phyloP scores from a whole-genome alignment of 2,329 filamentous ascomycete species.

The Colletotrichum salicis region DNA sequence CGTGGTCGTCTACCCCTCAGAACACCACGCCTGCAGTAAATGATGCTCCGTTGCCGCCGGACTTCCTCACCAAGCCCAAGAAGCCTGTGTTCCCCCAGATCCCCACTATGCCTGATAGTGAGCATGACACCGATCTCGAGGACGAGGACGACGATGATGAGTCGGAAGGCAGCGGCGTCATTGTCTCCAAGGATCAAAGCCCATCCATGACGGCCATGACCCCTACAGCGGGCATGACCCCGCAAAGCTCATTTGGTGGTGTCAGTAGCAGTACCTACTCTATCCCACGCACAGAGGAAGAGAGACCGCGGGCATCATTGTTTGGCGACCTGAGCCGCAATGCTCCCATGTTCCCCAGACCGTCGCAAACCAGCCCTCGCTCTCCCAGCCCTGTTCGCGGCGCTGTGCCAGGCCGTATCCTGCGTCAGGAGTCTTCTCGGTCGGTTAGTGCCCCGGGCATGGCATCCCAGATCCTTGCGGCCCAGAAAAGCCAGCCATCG shows the following conservation, averaged over 20 bases:
- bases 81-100: slow-evolving; percentile 41
- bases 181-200: slow-evolving; percentile 72
- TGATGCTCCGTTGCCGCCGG: slow-evolving; percentile 54
- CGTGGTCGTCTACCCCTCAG: slow-evolving; percentile 29
- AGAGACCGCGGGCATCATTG: slow-evolving; percentile 53
- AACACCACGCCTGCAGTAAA: slow-evolving; percentile 39
- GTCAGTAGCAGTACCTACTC: slow-evolving; percentile 58
- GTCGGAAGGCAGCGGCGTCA: slow-evolving; percentile 70
- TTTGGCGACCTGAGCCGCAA: slow-evolving; percentile 66
- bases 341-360: slow-evolving; percentile 65
- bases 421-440: slow-evolving; percentile 61
- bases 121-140: slow-evolving; percentile 43
- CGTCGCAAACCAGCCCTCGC: slow-evolving; percentile 68
- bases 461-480: slow-evolving; percentile 63
- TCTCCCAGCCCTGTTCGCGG: slow-evolving; percentile 78
- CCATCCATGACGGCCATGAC: slow-evolving; percentile 57
- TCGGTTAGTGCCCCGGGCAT: slow-evolving; percentile 71
- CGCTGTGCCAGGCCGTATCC: slow-evolving; percentile 62
- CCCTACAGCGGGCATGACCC: slow-evolving; percentile 63
- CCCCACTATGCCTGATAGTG: slow-evolving; percentile 34
- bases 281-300: slow-evolving; percentile 58
- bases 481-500: slow-evolving; percentile 49
- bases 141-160: slow-evolving; percentile 61
- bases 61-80: slow-evolving; percentile 42
- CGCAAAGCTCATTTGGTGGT: slow-evolving; percentile 68